Evolutionary conservation across 441 rosid species (phyloP).

Genomic region (Aquilaria agallochum): DNA sequence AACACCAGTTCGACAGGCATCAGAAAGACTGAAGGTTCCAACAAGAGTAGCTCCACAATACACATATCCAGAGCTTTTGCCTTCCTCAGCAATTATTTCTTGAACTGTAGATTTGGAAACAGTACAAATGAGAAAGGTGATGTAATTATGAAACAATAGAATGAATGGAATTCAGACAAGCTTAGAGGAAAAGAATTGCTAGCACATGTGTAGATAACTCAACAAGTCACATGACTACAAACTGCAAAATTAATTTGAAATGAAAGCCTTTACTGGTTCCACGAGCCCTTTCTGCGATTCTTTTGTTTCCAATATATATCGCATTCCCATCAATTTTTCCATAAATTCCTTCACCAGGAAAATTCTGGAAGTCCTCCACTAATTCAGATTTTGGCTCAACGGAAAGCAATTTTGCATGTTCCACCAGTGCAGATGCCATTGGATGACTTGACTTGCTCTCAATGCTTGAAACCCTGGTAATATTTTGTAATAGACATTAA

Average conservation of each 20-base stretch:
- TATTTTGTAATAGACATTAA: conserved; percentile 5
- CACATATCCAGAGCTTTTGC: conserved; percentile 64
- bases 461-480: conserved; percentile 76
- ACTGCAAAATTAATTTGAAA: not conserved
- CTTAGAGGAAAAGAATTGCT: not conserved
- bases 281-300: conserved; percentile 54
- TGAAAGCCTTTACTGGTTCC: conserved; percentile 38
- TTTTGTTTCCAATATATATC: conserved; percentile 71
- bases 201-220: not conserved
- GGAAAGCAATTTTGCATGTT: conserved; percentile 50
- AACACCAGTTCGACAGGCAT: conserved; percentile 74
- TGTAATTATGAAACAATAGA: not conserved
- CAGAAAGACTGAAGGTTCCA: conserved; percentile 71
- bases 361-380: conserved; percentile 61
- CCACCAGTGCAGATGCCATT: conserved; percentile 74
- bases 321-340: conserved; percentile 68
- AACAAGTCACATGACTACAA: not conserved
- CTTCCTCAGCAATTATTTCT: conserved; percentile 33
- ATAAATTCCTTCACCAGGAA: conserved; percentile 84
- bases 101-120: conserved; percentile 33
- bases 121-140: not conserved
- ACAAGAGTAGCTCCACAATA: conserved; percentile 33
- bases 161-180: not conserved
- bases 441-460: conserved; percentile 97
- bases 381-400: conserved; percentile 68